phyloP scores from a whole-genome alignment of 2,329 filamentous ascomycete genomes.

The Phoma sp. region DNA sequence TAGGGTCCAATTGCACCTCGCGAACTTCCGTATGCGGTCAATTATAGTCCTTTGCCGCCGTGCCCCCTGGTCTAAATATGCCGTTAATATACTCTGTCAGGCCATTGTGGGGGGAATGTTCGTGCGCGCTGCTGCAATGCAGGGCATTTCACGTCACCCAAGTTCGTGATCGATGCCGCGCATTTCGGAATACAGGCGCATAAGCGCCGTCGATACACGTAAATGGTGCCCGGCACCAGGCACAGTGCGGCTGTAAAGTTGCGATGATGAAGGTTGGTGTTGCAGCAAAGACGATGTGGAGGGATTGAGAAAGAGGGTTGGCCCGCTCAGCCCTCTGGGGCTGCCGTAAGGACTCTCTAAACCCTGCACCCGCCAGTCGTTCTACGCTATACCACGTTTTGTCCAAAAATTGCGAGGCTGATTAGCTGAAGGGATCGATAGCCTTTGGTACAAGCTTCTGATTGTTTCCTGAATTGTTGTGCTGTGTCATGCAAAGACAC shows the following conservation, averaged over 20 bases:
- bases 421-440: slow-evolving; percentile 26
- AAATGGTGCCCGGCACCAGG: slow-evolving; percentile 3
- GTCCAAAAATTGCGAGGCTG: slow-evolving; percentile 39
- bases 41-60: slow-evolving; percentile 36
- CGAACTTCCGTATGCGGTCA: slow-evolving; percentile 18
- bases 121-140: slow-evolving; percentile 35
- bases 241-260: slow-evolving; percentile 5
- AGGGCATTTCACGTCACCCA: slow-evolving; percentile 35
- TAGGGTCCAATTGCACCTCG: slow-evolving; percentile 21
- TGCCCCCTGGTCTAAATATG: slow-evolving; percentile 20
- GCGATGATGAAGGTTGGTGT: slow-evolving; percentile 6
- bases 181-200: slow-evolving; percentile 20
- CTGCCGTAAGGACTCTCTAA: slow-evolving; percentile 15
- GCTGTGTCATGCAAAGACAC: slow-evolving; percentile 2
- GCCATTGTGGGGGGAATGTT: slow-evolving; percentile 23
- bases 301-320: slow-evolving; percentile 14
- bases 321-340: slow-evolving; percentile 31
- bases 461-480: background rate
- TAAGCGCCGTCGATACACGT: slow-evolving; percentile 21
- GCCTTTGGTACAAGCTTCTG: slow-evolving; percentile 6
- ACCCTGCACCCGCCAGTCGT: slow-evolving; percentile 41
- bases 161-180: slow-evolving; percentile 33
- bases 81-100: slow-evolving; percentile 31
- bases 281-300: slow-evolving; percentile 18
- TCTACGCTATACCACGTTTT: slow-evolving; percentile 15